Base-by-base conservation (phyloP, 139 green algal genomes). In the Desmodesmus armatus region DNA sequence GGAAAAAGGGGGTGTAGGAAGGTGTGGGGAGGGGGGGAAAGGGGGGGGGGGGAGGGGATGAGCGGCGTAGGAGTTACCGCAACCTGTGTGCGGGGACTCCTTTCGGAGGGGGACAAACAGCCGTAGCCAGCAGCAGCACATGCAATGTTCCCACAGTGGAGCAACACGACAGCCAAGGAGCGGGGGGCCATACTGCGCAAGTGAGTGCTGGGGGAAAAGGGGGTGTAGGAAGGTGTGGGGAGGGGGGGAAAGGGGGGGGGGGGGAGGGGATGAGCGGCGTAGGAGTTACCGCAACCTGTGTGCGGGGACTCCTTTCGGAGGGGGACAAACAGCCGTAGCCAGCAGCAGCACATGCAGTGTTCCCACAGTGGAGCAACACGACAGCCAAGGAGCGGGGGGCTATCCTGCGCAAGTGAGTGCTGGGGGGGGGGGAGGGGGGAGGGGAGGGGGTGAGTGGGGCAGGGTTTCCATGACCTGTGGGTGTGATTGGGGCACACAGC, bases 81-180 rank as follows among this genome's bases (percentile, higher is more conserved):
- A 29, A 11, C 21, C 58, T 17, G 17, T 29, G 58, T 17, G 58
- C 58, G 11, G 31, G 58, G 21, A 67, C 7, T 11, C 31, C n/a
- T n/a, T n/a, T n/a, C n/a, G n/a, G n/a, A n/a, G n/a, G n/a, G n/a
- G n/a, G n/a, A n/a, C n/a, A n/a, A n/a, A n/a, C n/a, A n/a, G n/a
- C n/a, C n/a, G n/a, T n/a, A n/a, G n/a, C n/a, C n/a, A 19, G 88
- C 88, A 23, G 93, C 91, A 27, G 95, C 95, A 0, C 73, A 89
- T 11, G 49, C 83, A 1, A 93, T 95, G 13, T 94, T 96, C 55
- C 87, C 90, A 17, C 23, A 72, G 27, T 98, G 95, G 96, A 86
- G 76, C 0, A 13, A 11, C 31, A 82, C 76, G 21, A 90, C 93
- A 3, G 94, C 89, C 23, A 95, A 94, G 69, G 85, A 96, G 79